Evolutionary conservation across 805 yeast genomes (phyloP).

Genomic region (Cyberlindnera euphorbiae): DNA sequence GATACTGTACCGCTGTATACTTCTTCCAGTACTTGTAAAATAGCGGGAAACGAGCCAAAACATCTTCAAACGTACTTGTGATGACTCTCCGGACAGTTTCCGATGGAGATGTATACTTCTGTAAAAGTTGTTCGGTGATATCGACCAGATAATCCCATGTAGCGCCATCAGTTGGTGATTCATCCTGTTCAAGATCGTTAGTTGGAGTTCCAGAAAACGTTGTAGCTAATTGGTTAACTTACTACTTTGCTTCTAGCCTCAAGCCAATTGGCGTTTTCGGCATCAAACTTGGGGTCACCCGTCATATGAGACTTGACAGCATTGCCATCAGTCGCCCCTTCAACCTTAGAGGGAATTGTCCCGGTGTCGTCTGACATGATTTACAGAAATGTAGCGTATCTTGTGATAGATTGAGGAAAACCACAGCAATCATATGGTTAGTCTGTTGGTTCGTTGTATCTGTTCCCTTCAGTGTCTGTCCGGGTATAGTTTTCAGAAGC

Average conservation of each 20-base stretch:
- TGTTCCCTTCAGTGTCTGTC: too few relatives aligned
- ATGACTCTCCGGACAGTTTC: slow-evolving; percentile 26
- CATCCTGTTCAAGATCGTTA: too few relatives aligned
- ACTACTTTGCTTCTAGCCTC: slow-evolving; percentile 21
- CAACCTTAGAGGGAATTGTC: too few relatives aligned
- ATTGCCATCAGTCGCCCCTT: too few relatives aligned
- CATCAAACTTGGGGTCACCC: slow-evolving; percentile 15
- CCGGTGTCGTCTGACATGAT: too few relatives aligned
- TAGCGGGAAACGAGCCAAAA: slow-evolving; percentile 54
- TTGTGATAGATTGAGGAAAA: too few relatives aligned
- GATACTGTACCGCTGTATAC: slow-evolving; percentile 50
- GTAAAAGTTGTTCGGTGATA: slow-evolving; percentile 28
- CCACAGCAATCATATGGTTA: too few relatives aligned
- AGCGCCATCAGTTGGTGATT: slow-evolving; percentile 27
- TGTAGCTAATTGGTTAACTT: slow-evolving; percentile 8
- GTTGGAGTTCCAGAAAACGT: too few relatives aligned
- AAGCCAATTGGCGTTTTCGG: slow-evolving; percentile 24
- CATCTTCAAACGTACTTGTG: slow-evolving; percentile 33
- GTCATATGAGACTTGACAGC: slow-evolving; percentile 1
- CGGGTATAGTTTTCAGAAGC: too few relatives aligned
- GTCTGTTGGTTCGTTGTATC: too few relatives aligned
- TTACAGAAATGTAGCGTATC: too few relatives aligned
- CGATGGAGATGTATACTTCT: slow-evolving; percentile 32
- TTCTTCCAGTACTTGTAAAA: slow-evolving; percentile 61
- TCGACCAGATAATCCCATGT: slow-evolving; percentile 38